Percentiles rank a stretch among this genome's conserved stretches.
phyloP scores from a whole-genome alignment of 2,329 filamentous ascomycete genomes.

The Gliomastix tumulicola region DNA sequence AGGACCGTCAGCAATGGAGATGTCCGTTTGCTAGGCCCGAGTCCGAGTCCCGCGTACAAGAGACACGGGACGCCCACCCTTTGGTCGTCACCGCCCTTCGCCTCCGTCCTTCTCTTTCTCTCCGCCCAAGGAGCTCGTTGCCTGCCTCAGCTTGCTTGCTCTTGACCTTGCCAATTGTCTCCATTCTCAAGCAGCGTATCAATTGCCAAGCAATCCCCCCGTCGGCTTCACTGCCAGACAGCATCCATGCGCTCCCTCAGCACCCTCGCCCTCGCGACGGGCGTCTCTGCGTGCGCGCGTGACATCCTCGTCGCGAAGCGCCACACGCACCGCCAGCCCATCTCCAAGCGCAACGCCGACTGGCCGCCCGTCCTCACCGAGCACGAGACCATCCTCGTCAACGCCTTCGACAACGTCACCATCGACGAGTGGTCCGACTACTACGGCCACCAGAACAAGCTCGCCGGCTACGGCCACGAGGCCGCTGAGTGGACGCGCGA shows the following conservation, averaged over 20 bases:
- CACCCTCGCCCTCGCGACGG: constrained; percentile 11
- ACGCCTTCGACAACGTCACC: constrained; percentile 27
- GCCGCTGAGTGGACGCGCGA: constrained; percentile 30
- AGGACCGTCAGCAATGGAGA: too few relatives aligned
- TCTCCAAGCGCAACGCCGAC: constrained; percentile 21
- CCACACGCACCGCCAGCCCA: constrained; percentile 21
- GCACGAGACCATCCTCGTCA: constrained; percentile 22
- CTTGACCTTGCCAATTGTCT: too few relatives aligned
- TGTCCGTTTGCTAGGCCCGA: too few relatives aligned
- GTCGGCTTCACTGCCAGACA: too few relatives aligned
- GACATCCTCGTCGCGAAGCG: constrained; percentile 16
- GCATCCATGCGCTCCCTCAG: not conserved
- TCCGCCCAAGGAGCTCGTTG: too few relatives aligned
- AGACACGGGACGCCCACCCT: too few relatives aligned
- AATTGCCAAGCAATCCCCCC: too few relatives aligned
- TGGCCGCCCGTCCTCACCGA: constrained; percentile 25
- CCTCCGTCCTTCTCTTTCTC: too few relatives aligned
- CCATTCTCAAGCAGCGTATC: too few relatives aligned
- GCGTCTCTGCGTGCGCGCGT: constrained; percentile 18
- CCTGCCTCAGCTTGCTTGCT: too few relatives aligned
- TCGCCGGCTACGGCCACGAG: constrained; percentile 25
- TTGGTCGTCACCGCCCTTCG: too few relatives aligned
- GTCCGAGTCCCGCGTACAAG: too few relatives aligned
- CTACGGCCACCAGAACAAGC: constrained; percentile 28
- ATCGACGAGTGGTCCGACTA: constrained; percentile 29